These are phyloP conservation scores for Cyclotella cryptica DNA, from an alignment of 108 stramenopile species.

Conservation along the genomic window DNA sequence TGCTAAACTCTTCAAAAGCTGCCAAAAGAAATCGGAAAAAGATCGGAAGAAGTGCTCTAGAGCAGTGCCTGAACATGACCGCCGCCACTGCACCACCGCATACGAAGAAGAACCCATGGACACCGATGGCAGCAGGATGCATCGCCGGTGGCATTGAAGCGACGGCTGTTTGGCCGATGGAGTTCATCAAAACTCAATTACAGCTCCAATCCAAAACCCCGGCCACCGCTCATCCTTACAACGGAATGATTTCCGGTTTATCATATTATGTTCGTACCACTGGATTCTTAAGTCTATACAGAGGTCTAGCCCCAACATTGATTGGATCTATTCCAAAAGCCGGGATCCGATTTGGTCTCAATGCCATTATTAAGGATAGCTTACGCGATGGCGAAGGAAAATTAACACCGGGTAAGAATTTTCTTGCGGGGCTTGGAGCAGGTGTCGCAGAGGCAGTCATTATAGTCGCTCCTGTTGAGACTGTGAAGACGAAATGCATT, in stretches of 20 bases:
- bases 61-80: neutral
- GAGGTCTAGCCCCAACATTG: constrained; percentile 92
- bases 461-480: constrained; percentile 98
- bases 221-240: constrained; percentile 78
- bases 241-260: constrained; percentile 86
- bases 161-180: constrained; percentile 96
- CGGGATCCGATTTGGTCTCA: constrained; percentile 97
- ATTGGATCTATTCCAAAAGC: constrained; percentile 94
- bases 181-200: constrained; percentile 93
- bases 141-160: constrained; percentile 87
- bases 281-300: constrained; percentile 88
- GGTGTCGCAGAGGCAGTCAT: constrained; percentile 92
- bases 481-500: constrained; percentile 98
- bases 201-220: constrained; percentile 72
- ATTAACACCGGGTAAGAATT: constrained; percentile 87
- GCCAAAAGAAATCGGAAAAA: no score
- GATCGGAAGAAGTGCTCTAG: neutral
- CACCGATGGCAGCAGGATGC: constrained; percentile 86
- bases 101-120: constrained; percentile 79
- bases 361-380: constrained; percentile 85
- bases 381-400: constrained; percentile 89
- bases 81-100: constrained; percentile 12
- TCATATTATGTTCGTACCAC: constrained; percentile 88
- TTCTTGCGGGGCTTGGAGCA: constrained; percentile 94
- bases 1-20: no score